Base-by-base conservation (phyloP, 805 yeast species). In the Ogataea pini region DNA sequence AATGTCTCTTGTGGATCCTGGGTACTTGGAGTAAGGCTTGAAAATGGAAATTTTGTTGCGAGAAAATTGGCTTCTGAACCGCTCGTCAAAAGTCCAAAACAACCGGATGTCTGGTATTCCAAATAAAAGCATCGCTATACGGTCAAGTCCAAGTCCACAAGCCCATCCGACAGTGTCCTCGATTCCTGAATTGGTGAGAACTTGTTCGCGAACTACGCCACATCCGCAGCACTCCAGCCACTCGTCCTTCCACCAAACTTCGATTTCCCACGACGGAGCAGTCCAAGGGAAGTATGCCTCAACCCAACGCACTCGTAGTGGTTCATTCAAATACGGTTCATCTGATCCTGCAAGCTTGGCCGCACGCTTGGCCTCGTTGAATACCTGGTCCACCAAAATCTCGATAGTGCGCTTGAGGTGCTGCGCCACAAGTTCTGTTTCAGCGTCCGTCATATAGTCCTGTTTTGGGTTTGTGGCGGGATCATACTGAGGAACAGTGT, bases 261-360 rank as follows among this genome's bases (percentile, higher is more conserved):
- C 99, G 57, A 95, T 89, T 62, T 94, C 97, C 95, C 96, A 94
- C 36, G 96, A 87, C 3, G 99, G 99, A 1, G 96, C 82, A 2
- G 99, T 94, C 97, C 98, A 94, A 3, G 99, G 99, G 72, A 94
- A 94, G 61, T 83, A 89, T 0, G 94, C 96, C 60, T 89, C 95
- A 28, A 90, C 86, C 99, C 99, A 94, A 57, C 98, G 77, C 16
- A 91, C 87, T 61, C 80, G 84, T 51, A 94, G 74, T 6, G 96
- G 96, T 57, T 83, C 85, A 50, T 81, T 76, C 53, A 83, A 66
- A 56, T 82, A 85, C 4, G 77, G 81, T 46, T 78, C 82, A 29
- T 73, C 77, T 1, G 80, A 72, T 0, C 90, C 90, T 0, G 85
- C 82, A 17, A 72, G 58, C 48, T 75, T 72, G 5, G 89, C 86